Base-by-base conservation (phyloP, 1,139 yeast species). In the Suhomyces chickasaworum region DNA sequence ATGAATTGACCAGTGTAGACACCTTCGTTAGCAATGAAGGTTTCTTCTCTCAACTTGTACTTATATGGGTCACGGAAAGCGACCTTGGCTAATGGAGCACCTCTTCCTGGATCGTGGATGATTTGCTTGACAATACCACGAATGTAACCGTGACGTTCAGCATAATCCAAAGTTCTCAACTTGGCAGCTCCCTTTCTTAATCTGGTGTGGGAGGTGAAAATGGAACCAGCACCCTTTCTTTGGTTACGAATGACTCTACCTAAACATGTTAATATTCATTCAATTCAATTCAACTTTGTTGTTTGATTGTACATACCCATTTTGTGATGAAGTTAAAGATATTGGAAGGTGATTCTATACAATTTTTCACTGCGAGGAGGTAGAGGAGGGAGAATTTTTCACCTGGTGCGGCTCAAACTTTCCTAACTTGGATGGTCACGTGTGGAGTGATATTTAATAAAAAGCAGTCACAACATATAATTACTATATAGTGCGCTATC, bases 231-330 rank as follows among this genome's bases (percentile, higher is more conserved):
- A 86, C 98, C 98, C 84, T 95, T 95, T 89, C 99, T 91, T 88
- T 95, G 99, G 86, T 95, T 93, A 84, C 99, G 96, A 84, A 95
- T 95, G 81, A 95, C 99, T 87, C 99, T 93, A 89, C 99, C 98
- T 86, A 73, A 71, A 39, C 22, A 27, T 46, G 56, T 54, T 55
- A 53, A 55, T 55, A 48, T 21, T 8, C 7, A 12, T 37, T 25
- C 20, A 22, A 3, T 29, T 10, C 20, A 22, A 3, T 29, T 10
- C n/a, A 7, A 21, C 25, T 6, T 20, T 21, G 15, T 9, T 12
- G 27, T 21, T n/a, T 15, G 37, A 18, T 34, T 13, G 42, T 48
- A 53, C 56, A 53, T 53, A 53, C 57, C 57, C 57, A 54, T 54
- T 51, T 53, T 54, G 54, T 45, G 33, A 45, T 46, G 46, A 45